Conservation (phyloP, 345 rosid genomes). For the Lumnitzera racemosa region DNA sequence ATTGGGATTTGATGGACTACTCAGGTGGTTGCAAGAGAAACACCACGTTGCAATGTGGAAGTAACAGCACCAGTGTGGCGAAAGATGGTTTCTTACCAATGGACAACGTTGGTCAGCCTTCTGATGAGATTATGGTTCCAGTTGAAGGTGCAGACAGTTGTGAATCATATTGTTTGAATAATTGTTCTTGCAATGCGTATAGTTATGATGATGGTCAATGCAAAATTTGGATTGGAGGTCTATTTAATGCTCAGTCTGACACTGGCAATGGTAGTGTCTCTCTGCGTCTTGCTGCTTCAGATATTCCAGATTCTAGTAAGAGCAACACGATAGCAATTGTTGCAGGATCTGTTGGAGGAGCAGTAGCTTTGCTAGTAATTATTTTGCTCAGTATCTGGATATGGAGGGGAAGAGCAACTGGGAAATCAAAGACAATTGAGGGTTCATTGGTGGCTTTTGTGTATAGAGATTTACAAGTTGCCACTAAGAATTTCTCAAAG, state of each 20-base stretch:
- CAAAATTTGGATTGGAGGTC: constrained; percentile 42
- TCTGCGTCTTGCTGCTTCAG: constrained; percentile 64
- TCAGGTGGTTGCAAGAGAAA: constrained; percentile 57
- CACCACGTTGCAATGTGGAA: constrained; percentile 36
- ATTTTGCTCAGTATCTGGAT: constrained; percentile 17
- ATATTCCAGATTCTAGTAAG: constrained; percentile 29
- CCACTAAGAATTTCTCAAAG: constrained; percentile 70
- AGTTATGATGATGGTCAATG: constrained; percentile 35
- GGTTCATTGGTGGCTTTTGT: constrained; percentile 64
- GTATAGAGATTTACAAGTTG: constrained; percentile 54
- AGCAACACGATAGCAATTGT: constrained; percentile 9
- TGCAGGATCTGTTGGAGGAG: constrained; percentile 26
- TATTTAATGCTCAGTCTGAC: constrained; percentile 34
- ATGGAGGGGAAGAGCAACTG: constrained; percentile 18
- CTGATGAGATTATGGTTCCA: constrained; percentile 4
- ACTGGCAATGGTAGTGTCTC: constrained; percentile 28
- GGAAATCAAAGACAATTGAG: constrained; percentile 27
- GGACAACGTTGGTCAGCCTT: constrained; percentile 17
- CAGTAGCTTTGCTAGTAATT: constrained; percentile 18
- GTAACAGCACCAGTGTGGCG: constrained; percentile 15
- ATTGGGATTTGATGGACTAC: constrained; percentile 48
- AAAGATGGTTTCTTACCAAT: constrained; percentile 22
- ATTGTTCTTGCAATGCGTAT: constrained; percentile 69
- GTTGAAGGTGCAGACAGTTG: constrained; percentile 28
- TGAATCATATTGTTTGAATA: constrained; percentile 30